Base-by-base conservation (phyloP, 805 yeast species). In the Candida glaebosa region DNA sequence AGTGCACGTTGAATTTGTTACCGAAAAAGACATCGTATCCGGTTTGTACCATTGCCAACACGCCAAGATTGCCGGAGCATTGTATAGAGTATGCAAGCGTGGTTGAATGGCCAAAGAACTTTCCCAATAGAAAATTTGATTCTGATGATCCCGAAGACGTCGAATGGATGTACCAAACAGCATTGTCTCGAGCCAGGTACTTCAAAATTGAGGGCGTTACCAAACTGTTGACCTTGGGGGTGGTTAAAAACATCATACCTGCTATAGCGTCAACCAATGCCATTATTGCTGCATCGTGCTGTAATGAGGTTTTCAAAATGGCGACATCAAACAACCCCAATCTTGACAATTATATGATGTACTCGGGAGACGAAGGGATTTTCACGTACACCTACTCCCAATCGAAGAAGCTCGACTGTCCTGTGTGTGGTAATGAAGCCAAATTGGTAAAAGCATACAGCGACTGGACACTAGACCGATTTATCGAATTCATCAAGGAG, bases 251-350 rank as follows among this genome's bases (percentile, higher is more conserved):
- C 53, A 90, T 91, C 45, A 84, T 91, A 7, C 99, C 99, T 0
- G 90, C 96, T 1, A 86, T 90, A 40, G 96, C 96, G 1, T 83
- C 95, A 2, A 90, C 97, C 0, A 91, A 93, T 59, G 96, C 98
- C 2, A 75, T 91, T 17, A 78, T 91, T 24, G 96, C 97, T 0
- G 95, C 93, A 0, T 74, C 88, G 4, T 86, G 96, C 58, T 84
- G 93, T 56, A 85, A 84, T 48, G 96, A 89, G 59, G 87, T 84
- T 2, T 78, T 87, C 60, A 90, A 90, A 56, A 69, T 89, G 18
- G 74, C 87, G 33, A 80, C 95, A 1, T 79, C 82, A 40, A 69
- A 80, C 42, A 79, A 80, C 46, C 91, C 89, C 0, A 64, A 66
- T 14, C 62, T 86, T 50, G 76, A 79, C 45, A 90, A 88, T 63